phyloP scores from a whole-genome alignment of 1,139 yeast genomes.

The Diutina ranongensis region DNA sequence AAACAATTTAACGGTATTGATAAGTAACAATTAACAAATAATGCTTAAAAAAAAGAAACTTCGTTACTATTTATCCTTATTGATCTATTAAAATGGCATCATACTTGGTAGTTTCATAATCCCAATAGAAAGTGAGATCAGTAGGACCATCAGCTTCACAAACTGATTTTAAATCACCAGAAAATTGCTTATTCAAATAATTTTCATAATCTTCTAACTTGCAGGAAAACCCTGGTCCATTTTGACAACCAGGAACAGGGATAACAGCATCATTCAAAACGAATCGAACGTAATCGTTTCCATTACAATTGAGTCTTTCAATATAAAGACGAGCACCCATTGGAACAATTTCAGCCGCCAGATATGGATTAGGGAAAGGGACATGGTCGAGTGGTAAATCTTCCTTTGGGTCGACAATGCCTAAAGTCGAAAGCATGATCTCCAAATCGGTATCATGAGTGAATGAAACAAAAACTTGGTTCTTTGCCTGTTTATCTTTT shows the following conservation, averaged over 20 bases:
- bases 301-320: conserved; percentile 34
- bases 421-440: conserved; percentile 38
- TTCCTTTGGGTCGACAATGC: conserved; percentile 28
- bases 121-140: conserved; percentile 25
- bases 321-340: conserved; percentile 43
- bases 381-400: conserved; percentile 21
- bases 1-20: too few species aligned
- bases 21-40: not conserved
- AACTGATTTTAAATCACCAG: conserved; percentile 13
- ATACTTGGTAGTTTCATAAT: conserved; percentile 18
- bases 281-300: conserved; percentile 32
- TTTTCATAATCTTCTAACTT: conserved; percentile 27
- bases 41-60: not conserved
- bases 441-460: conserved; percentile 51
- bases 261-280: conserved; percentile 46
- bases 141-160: conserved; percentile 8
- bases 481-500: not conserved
- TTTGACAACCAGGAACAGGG: conserved; percentile 38
- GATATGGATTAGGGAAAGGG: conserved; percentile 31
- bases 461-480: conserved; percentile 21
- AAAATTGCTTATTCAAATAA: conserved; percentile 21
- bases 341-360: conserved; percentile 37
- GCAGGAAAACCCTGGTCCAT: conserved; percentile 52
- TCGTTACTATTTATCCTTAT: not conserved
- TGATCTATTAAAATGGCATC: not conserved